phyloP scores from a whole-genome alignment of 352 stramenopile genomes.

The Phytophthora brassicae region DNA sequence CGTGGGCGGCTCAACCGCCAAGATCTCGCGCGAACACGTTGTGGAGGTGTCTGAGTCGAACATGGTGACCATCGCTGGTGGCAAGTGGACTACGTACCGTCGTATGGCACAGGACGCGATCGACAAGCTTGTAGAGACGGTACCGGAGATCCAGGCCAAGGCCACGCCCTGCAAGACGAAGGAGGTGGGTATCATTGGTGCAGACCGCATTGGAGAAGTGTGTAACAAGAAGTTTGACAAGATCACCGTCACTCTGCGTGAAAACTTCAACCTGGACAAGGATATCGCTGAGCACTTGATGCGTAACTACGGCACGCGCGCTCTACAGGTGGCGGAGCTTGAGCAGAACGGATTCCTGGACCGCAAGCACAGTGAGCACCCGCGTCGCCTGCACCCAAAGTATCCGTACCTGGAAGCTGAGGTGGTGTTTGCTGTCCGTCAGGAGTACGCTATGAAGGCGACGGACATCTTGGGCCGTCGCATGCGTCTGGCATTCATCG shows the following conservation, averaged over 20 bases:
- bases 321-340: slow-evolving; percentile 94
- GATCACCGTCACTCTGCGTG: slow-evolving; percentile 91
- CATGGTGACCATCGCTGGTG: slow-evolving; percentile 94
- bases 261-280: slow-evolving; percentile 93
- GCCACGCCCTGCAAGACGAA: slow-evolving; percentile 73
- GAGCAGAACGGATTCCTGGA: slow-evolving; percentile 82
- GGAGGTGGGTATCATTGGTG: slow-evolving; percentile 84
- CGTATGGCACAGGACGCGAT: slow-evolving; percentile 96
- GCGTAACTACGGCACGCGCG: slow-evolving; percentile 95
- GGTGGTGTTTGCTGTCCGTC: slow-evolving; percentile 91
- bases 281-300: slow-evolving; percentile 95
- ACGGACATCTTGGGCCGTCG: slow-evolving; percentile 93
- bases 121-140: slow-evolving; percentile 84
- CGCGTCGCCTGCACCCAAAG: slow-evolving; percentile 89
- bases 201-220: slow-evolving; percentile 92
- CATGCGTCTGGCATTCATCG: slow-evolving; percentile 93
- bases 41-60: slow-evolving; percentile 90
- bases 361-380: slow-evolving; percentile 83
- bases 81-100: slow-evolving; percentile 97
- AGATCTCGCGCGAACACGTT: slow-evolving; percentile 94
- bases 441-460: slow-evolving; percentile 94
- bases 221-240: slow-evolving; percentile 97
- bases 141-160: slow-evolving; percentile 79
- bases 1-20: slow-evolving; percentile 75
- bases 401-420: slow-evolving; percentile 96